Evolutionary conservation across 1,284 basidiomycete species (phyloP).

Genomic region (Trichosporon faecale): DNA sequence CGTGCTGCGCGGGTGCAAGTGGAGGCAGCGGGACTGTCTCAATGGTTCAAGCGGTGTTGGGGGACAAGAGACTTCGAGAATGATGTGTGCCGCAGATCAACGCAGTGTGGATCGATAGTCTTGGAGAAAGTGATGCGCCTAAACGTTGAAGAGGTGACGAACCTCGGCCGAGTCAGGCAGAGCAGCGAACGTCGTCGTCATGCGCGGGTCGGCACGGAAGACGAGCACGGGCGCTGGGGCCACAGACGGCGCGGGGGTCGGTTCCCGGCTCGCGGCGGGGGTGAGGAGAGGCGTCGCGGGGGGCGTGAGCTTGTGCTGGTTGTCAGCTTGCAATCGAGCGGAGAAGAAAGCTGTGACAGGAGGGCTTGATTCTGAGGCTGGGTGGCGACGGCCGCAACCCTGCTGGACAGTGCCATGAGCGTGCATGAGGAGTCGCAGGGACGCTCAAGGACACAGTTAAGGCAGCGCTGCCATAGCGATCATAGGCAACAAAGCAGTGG

Average conservation of each 20-base stretch:
- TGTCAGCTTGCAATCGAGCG: not conserved
- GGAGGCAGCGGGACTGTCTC: not conserved
- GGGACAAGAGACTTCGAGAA: too few species aligned
- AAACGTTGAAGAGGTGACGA: conserved; percentile 23
- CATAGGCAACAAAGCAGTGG: not conserved
- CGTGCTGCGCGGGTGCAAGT: not conserved
- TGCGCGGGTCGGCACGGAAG: conserved; percentile 34
- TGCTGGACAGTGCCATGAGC: too few species aligned
- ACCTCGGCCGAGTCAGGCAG: conserved; percentile 28
- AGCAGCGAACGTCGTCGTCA: conserved; percentile 30
- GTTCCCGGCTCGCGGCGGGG: not conserved
- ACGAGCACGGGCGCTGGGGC: conserved; percentile 15
- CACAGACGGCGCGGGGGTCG: not conserved
- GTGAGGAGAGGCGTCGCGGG: not conserved
- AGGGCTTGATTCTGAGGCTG: too few species aligned
- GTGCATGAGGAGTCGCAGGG: too few species aligned
- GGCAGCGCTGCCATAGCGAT: not conserved
- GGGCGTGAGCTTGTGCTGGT: not conserved
- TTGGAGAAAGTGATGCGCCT: too few species aligned
- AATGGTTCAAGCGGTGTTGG: not conserved
- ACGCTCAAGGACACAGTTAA: too few species aligned
- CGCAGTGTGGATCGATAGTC: too few species aligned
- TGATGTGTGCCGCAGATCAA: too few species aligned
- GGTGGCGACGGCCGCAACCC: too few species aligned
- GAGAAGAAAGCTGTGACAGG: not conserved